phyloP scores from a whole-genome alignment of 176 grass and related monocot genomes.

The Eremochloa ophiuroides region DNA sequence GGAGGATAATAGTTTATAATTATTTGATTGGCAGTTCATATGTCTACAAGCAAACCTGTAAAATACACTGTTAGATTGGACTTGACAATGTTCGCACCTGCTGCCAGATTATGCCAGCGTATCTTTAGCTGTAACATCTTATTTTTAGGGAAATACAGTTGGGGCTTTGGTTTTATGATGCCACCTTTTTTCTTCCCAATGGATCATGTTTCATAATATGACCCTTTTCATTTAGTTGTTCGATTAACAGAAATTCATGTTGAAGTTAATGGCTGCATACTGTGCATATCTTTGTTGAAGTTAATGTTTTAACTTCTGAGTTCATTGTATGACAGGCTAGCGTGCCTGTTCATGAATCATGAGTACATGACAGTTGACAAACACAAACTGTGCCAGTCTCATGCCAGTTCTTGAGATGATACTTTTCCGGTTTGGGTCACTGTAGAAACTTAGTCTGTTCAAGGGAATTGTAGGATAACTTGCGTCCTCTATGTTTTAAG shows the following conservation, averaged over 20 bases:
- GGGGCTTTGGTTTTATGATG: not conserved
- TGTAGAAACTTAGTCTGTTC: not conserved
- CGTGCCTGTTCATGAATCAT: not conserved
- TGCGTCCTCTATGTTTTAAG: not conserved
- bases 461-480: not conserved
- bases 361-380: not conserved
- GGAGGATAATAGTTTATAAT: not conserved
- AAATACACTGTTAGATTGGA: not conserved
- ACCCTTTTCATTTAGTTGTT: constrained; percentile 4
- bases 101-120: not conserved
- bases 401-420: not conserved
- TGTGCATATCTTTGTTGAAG: not conserved
- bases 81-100: not conserved
- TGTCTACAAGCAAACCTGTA: not conserved
- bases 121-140: not conserved
- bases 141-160: not conserved
- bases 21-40: not conserved
- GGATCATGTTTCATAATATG: not conserved
- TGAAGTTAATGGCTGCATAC: not conserved
- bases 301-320: not conserved
- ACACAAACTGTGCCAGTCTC: not conserved
- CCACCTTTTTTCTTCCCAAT: not conserved
- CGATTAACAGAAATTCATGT: not conserved
- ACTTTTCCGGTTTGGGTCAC: not conserved
- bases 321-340: not conserved